phyloP scores from a whole-genome alignment of 179 eudicot genomes.

The Actinidia polygama region DNA sequence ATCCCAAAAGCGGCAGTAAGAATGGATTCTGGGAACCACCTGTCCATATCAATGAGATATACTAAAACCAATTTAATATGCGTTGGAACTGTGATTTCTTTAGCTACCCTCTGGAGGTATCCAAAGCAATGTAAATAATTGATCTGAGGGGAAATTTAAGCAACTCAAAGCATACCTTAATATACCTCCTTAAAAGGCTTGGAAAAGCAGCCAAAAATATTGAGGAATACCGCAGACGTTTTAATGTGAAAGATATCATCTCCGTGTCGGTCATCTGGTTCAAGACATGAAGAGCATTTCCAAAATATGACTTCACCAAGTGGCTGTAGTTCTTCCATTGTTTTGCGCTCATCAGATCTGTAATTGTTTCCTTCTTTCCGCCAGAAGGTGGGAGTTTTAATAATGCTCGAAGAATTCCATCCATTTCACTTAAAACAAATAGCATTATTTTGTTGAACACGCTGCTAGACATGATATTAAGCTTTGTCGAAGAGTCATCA shows the following conservation, averaged over 20 bases:
- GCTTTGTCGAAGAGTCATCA: conserved; percentile 55
- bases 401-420: conserved; percentile 68
- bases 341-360: conserved; percentile 56
- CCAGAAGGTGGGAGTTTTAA: conserved; percentile 80
- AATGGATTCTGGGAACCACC: neutral
- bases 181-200: conserved; percentile 79
- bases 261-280: conserved; percentile 94
- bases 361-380: conserved; percentile 74
- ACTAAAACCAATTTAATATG: neutral
- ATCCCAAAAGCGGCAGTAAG: neutral
- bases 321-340: conserved; percentile 82
- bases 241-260: conserved; percentile 79
- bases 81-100: neutral
- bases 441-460: conserved; percentile 90
- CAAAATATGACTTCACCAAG: conserved; percentile 92
- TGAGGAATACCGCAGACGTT: conserved; percentile 70
- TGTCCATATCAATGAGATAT: neutral
- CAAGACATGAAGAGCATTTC: conserved; percentile 83
- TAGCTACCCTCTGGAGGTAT: neutral
- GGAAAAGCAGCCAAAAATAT: conserved; percentile 94
- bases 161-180: conserved; percentile 64
- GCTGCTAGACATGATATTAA: conserved; percentile 75
- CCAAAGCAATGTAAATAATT: neutral
- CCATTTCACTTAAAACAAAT: conserved; percentile 85
- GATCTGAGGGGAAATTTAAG: neutral